Evolutionary conservation across 2,329 filamentous ascomycete species (phyloP).

Genomic region (Chaetomium olivaceum): DNA sequence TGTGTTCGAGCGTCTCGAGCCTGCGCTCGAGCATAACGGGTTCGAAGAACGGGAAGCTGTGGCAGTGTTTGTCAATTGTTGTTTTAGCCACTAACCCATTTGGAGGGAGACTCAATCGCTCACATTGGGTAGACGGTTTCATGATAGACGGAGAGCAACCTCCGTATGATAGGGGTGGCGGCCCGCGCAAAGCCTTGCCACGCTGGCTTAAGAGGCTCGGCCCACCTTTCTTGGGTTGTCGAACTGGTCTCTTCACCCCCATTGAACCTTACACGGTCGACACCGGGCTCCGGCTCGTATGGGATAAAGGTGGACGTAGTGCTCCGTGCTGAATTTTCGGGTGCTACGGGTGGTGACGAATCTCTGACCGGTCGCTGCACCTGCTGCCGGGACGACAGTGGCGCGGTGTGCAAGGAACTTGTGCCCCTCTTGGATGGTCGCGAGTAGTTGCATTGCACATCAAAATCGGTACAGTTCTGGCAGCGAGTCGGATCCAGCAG

Average conservation of each 20-base stretch:
- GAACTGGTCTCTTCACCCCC: neutral
- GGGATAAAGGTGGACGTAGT: neutral
- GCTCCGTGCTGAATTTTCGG: neutral
- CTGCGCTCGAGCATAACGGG: constrained; percentile 22
- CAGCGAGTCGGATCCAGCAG: constrained; percentile 3
- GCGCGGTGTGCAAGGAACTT: neutral
- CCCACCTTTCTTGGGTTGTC: neutral
- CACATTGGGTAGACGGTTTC: constrained; percentile 33
- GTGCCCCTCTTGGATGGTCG: constrained; percentile 11
- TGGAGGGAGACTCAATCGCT: constrained; percentile 2
- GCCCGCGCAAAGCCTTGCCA: constrained; percentile 9
- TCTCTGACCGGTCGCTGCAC: neutral
- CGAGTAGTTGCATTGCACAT: constrained; percentile 15
- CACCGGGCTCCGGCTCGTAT: neutral
- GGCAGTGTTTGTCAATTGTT: neutral
- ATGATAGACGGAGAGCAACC: constrained; percentile 28
- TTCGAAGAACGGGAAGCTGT: constrained; percentile 33
- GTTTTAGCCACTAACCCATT: too few relatives aligned
- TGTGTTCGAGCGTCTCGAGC: constrained; percentile 30
- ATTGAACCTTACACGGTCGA: constrained; percentile 1
- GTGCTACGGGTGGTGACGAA: neutral
- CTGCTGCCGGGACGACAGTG: neutral
- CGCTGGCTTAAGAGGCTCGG: constrained; percentile 10
- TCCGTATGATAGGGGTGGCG: constrained; percentile 27
- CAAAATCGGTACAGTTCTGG: constrained; percentile 15